phyloP scores from a whole-genome alignment of 2,329 filamentous ascomycete species.

The Scopulariopsis brevicaulis region DNA sequence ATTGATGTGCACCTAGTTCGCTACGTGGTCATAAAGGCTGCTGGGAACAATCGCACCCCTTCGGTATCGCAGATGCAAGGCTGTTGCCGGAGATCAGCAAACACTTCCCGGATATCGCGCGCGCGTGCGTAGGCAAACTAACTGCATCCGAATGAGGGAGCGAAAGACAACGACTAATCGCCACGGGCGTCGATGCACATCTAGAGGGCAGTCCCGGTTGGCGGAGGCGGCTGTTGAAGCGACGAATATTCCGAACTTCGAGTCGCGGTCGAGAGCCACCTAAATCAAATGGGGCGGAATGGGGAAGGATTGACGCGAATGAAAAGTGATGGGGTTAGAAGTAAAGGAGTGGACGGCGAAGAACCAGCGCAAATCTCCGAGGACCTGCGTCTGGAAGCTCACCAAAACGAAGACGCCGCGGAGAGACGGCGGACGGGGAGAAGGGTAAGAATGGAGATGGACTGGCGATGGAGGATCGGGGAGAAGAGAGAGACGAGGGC shows the following conservation, averaged over 20 bases:
- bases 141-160: not conserved
- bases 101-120: not conserved
- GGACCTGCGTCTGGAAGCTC: constrained; percentile 31
- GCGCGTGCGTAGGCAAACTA: not conserved
- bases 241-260: not conserved
- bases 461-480: constrained; percentile 16
- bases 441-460: constrained; percentile 14
- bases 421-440: constrained; percentile 8
- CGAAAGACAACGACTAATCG: not conserved
- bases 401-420: constrained; percentile 1
- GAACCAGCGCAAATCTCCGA: constrained; percentile 33
- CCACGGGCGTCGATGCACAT: not conserved
- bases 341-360: constrained; percentile 19
- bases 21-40: constrained; percentile 23
- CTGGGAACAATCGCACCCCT: not conserved
- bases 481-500: constrained; percentile 9
- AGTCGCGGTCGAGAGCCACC: not conserved
- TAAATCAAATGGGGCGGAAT: not conserved
- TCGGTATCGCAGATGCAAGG: not conserved
- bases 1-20: constrained; percentile 18
- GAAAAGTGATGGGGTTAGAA: constrained; percentile 5
- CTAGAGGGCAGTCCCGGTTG: not conserved
- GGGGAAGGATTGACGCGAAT: not conserved
- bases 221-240: not conserved
- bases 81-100: not conserved